Evolutionary conservation across 768 basidiomycete genomes (phyloP).

Genomic region (Lentinula aciculospora): DNA sequence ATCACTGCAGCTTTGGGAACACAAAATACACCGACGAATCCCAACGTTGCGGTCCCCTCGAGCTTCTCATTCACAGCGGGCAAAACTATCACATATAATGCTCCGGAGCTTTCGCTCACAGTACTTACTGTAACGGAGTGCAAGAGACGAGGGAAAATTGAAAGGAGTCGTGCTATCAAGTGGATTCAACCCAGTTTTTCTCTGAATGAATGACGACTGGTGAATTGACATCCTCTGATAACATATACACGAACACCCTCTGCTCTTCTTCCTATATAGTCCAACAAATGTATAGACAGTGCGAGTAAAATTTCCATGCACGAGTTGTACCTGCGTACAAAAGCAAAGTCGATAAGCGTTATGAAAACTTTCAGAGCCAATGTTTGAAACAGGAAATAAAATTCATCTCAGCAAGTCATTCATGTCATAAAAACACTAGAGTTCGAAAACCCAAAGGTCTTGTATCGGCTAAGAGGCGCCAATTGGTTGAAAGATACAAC

Average conservation of each 20-base stretch:
- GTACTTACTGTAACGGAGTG: neutral
- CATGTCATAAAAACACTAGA: constrained; percentile 70
- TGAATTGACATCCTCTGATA: too few species aligned
- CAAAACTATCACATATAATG: constrained; percentile 48
- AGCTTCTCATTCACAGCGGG: constrained; percentile 41
- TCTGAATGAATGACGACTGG: too few species aligned
- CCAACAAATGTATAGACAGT: too few species aligned
- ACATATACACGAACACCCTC: too few species aligned
- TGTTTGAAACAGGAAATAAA: neutral
- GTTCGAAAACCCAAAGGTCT: constrained; percentile 27
- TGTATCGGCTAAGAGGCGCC: constrained; percentile 94
- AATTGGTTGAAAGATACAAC: constrained; percentile 65
- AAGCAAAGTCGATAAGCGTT: too few species aligned
- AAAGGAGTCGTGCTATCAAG: too few species aligned
- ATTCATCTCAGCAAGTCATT: constrained; percentile 75
- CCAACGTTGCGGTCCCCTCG: constrained; percentile 40
- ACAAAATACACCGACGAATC: constrained; percentile 50
- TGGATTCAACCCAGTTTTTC: too few species aligned
- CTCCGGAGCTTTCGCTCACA: constrained; percentile 29
- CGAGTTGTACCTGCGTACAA: too few species aligned
- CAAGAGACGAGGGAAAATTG: too few species aligned
- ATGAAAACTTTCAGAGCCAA: too few species aligned
- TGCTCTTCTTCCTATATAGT: too few species aligned
- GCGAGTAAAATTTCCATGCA: too few species aligned
- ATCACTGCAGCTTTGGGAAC: constrained; percentile 42